Evolutionary conservation across 176 grass and related monocot species (phyloP), one percentile per base, ranked within the genome.

Genomic region (Musa acuminata): DNA sequence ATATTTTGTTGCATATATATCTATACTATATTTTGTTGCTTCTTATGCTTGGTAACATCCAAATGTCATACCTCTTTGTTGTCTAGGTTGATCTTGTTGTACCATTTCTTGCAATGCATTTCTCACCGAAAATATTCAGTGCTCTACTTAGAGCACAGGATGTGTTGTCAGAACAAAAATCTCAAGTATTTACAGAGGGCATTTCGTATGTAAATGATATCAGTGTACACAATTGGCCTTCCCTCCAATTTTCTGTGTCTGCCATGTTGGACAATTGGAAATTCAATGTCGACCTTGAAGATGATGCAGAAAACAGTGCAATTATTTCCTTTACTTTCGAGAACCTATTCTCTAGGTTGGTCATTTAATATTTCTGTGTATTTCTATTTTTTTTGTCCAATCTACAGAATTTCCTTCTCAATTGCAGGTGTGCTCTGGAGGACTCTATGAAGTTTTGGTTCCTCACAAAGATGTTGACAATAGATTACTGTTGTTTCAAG

Each of bases 281-380:
- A 80, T 71, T 90, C 68, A 72, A 82, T 62, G 14, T 97, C 90
- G 77, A 80, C 52, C 85, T 97, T 86, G 85, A 87, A 79, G 87
- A 83, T 63, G 71, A 88, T 83, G 65, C 58, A 49, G 52, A 87
- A 50, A 82, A 62, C 82, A 82, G 49, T 78, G 69, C 80, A 78
- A 51, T 69, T 65, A 43, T 97, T 25, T 87, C 86, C 62, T 73
- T 92, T 82, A 72, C 71, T 49, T 58, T 83, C 69, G 75, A 83
- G 73, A 79, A 89, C 82, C 75, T 81, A 62, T 55, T 81, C 35
- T 77, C 84, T 82, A 97, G 90, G 93, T 90, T 66, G 69, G 75
- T 84, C 35, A 19, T 72, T 85, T 50, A 52, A 14, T 43, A 58
- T 48, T 69, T n/a, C n/a, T 55, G 21, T 53, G 35, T 14, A 51